Evolutionary conservation across 2,329 filamentous ascomycete species (phyloP).

Genomic region (Exophiala phaeomuriformis): DNA sequence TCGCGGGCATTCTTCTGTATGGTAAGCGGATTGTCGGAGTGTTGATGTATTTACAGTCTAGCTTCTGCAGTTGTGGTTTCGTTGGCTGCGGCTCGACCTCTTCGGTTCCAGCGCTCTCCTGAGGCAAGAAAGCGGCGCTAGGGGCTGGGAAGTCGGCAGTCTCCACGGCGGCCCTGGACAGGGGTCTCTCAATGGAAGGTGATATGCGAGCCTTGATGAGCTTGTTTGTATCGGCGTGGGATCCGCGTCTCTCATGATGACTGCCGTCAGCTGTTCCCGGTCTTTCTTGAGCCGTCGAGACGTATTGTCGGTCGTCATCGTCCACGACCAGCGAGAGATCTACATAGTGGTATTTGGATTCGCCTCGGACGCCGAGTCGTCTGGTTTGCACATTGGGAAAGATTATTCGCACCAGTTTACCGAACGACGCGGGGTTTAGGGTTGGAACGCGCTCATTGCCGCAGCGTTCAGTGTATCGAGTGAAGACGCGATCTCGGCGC

Average conservation of each 20-base stretch:
- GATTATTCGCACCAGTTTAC: constrained; percentile 90
- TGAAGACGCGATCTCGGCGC: constrained; percentile 85
- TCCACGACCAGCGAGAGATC: constrained; percentile 38
- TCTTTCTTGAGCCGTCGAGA: constrained; percentile 9
- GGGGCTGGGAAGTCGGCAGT: constrained; percentile 31
- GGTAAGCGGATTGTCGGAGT: constrained; percentile 24
- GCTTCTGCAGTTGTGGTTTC: constrained; percentile 6
- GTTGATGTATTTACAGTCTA: constrained; percentile 27
- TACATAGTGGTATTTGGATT: constrained; percentile 95
- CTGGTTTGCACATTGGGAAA: constrained; percentile 93
- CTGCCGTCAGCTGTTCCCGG: constrained; percentile 20
- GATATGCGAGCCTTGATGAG: constrained; percentile 15
- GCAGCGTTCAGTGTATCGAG: constrained; percentile 87
- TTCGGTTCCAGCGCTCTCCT: constrained; percentile 1
- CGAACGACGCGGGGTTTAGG: constrained; percentile 93
- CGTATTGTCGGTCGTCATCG: constrained; percentile 23
- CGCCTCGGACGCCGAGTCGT: constrained; percentile 82
- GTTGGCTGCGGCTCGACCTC: neutral
- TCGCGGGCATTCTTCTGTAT: constrained; percentile 14
- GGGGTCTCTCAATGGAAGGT: constrained; percentile 17
- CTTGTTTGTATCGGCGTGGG: constrained; percentile 14
- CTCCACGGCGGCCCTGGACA: constrained; percentile 27
- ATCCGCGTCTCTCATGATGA: constrained; percentile 18
- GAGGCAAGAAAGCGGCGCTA: constrained; percentile 19
- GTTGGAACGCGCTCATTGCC: constrained; percentile 90